phyloP scores from a whole-genome alignment of 164 flowering plant species.

The Pachysandra terminalis region DNA sequence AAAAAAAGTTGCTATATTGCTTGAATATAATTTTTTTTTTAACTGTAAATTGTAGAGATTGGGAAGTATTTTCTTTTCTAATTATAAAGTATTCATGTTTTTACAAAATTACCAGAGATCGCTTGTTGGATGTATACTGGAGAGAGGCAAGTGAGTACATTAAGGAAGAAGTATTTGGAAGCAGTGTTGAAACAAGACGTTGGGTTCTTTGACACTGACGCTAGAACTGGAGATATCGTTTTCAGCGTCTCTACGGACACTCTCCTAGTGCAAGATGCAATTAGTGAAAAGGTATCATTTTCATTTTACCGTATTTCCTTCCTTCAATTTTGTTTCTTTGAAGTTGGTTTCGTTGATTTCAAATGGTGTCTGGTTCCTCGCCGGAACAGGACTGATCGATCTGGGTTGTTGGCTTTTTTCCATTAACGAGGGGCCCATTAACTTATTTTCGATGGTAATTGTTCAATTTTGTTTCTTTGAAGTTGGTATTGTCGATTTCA shows the following conservation, averaged over 20 bases:
- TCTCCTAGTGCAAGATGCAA: slow-evolving; percentile 97
- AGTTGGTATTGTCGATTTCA: too few relatives aligned
- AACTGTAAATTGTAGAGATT: neutral
- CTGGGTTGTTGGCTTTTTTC: neutral
- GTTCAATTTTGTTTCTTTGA: too few relatives aligned
- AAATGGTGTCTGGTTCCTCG: too few relatives aligned
- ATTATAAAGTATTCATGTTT: too few relatives aligned
- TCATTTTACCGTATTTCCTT: neutral
- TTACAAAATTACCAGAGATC: slow-evolving; percentile 47
- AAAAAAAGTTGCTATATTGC: too few relatives aligned
- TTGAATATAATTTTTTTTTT: too few relatives aligned
- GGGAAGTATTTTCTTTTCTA: neutral
- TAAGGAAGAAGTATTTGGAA: slow-evolving; percentile 88
- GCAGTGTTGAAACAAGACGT: slow-evolving; percentile 94
- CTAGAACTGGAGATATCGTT: slow-evolving; percentile 94
- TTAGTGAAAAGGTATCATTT: slow-evolving; percentile 87
- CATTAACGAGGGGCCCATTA: neutral
- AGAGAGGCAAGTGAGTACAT: slow-evolving; percentile 77
- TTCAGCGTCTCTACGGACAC: slow-evolving; percentile 96
- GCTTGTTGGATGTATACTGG: slow-evolving; percentile 99
- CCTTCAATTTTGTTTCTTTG: neutral
- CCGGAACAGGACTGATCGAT: neutral
- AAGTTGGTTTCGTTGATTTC: too few relatives aligned
- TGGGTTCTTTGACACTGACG: slow-evolving; percentile 97
- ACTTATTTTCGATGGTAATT: too few relatives aligned